A percentile compares a stretch with the other conserved stretches of the same genome.
These are phyloP conservation scores for Amylocystis lapponica DNA, from an alignment of 768 basidiomycete genomes.

Conservation along the genomic window DNA sequence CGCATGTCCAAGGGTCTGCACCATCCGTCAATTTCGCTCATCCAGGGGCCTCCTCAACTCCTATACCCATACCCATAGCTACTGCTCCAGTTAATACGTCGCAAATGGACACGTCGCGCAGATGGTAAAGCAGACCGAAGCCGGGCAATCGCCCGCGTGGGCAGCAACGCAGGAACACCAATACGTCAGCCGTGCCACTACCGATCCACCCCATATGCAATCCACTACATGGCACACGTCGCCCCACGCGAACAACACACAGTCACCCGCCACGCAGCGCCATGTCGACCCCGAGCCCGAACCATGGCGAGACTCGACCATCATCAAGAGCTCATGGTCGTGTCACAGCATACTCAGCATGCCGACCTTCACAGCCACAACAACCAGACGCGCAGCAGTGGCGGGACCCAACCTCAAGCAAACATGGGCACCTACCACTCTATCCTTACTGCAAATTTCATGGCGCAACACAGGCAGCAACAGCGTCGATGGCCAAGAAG, in stretches of 20 bases:
- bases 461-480: slow-evolving; percentile 10
- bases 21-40: slow-evolving; percentile 5
- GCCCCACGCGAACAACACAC: slow-evolving; percentile 10
- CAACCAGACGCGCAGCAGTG: slow-evolving; percentile 7
- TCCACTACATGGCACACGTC: slow-evolving; percentile 9
- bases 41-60: background rate
- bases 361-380: slow-evolving; percentile 11
- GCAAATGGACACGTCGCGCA: slow-evolving; percentile 5
- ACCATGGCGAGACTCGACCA: background rate
- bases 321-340: background rate
- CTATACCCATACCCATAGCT: background rate
- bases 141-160: slow-evolving; percentile 6
- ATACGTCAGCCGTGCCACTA: slow-evolving; percentile 11
- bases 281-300: slow-evolving; percentile 2
- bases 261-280: slow-evolving; percentile 11
- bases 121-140: slow-evolving; percentile 4
- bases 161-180: slow-evolving; percentile 14
- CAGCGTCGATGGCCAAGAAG: slow-evolving; percentile 6
- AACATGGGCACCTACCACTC: slow-evolving; percentile 7
- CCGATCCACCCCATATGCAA: slow-evolving; percentile 22
- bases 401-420: slow-evolving; percentile 13
- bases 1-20: background rate
- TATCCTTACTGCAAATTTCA: slow-evolving; percentile 6
- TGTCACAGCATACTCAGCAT: slow-evolving; percentile 12
- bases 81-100: slow-evolving; percentile 3